Conservation (phyloP, 352 stramenopile species). For the Globisporangium irregulare region DNA sequence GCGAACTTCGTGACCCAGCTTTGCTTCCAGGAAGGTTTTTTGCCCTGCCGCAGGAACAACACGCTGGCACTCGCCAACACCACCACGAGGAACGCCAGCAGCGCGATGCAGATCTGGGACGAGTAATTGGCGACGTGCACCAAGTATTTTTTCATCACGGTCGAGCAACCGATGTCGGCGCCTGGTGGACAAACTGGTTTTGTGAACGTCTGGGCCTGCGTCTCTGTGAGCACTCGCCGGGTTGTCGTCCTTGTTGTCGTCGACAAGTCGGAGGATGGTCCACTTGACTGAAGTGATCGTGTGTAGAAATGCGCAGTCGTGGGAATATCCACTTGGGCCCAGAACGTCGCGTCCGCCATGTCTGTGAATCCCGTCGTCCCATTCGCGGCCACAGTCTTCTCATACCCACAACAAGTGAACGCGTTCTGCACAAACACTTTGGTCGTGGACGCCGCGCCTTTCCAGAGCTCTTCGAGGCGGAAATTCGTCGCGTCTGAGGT, state of each 20-base stretch:
- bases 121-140: slow-evolving; percentile 18
- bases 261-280: neutral
- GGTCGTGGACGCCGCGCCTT: slow-evolving; percentile 23
- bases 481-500: slow-evolving; percentile 5
- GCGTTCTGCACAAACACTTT: slow-evolving; percentile 53
- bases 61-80: slow-evolving; percentile 24
- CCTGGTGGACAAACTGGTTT: slow-evolving; percentile 18
- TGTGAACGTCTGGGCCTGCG: slow-evolving; percentile 1
- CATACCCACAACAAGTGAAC: slow-evolving; percentile 47
- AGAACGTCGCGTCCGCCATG: slow-evolving; percentile 28
- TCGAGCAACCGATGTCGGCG: slow-evolving; percentile 25
- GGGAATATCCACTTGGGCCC: slow-evolving; percentile 23
- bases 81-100: slow-evolving; percentile 18
- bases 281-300: neutral
- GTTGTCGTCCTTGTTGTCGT: neutral
- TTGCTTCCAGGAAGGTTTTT: slow-evolving; percentile 16
- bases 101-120: slow-evolving; percentile 11
- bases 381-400: slow-evolving; percentile 25
- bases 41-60: slow-evolving; percentile 27
- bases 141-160: slow-evolving; percentile 34
- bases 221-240: slow-evolving; percentile 12
- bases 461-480: slow-evolving; percentile 27
- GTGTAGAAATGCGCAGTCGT: slow-evolving; percentile 21
- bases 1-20: slow-evolving; percentile 16
- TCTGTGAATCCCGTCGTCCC: slow-evolving; percentile 34